These are phyloP conservation scores for Chrysochromulina parva DNA, from an alignment of 78 protist genomes.

Conservation along the genomic window DNA sequence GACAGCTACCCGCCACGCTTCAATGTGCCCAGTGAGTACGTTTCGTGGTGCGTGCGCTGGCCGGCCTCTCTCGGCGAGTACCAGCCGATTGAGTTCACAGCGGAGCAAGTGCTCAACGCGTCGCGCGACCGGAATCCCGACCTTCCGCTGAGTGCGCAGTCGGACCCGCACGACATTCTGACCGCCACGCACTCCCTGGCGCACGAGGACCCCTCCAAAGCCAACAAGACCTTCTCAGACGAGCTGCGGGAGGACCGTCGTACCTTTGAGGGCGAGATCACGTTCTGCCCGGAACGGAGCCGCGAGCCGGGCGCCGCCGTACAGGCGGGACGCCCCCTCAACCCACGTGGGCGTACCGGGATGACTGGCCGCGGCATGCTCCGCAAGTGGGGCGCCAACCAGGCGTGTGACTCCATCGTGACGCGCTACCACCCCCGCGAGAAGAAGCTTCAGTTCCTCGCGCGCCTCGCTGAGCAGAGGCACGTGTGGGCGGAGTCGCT, in stretches of 20 bases:
- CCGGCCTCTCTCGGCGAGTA: neutral
- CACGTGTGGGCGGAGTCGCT: too few relatives aligned
- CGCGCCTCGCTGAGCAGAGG: too few relatives aligned
- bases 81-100: neutral
- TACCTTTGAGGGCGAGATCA: neutral
- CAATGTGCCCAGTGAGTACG: neutral
- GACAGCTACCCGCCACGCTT: neutral
- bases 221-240: neutral
- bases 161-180: too few relatives aligned
- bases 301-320: too few relatives aligned
- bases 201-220: neutral
- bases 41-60: neutral
- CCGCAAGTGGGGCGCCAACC: slow-evolving; percentile 46
- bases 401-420: neutral
- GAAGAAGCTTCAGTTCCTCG: neutral
- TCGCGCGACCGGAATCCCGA: too few relatives aligned
- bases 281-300: too few relatives aligned
- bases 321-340: neutral
- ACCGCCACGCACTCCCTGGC: too few relatives aligned
- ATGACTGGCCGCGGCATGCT: neutral
- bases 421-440: neutral
- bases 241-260: neutral
- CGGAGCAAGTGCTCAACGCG: too few relatives aligned
- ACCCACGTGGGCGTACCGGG: slow-evolving; percentile 1
- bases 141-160: too few relatives aligned